phyloP scores from a whole-genome alignment of 345 rosid species.

The Boechera divaricarpa region DNA sequence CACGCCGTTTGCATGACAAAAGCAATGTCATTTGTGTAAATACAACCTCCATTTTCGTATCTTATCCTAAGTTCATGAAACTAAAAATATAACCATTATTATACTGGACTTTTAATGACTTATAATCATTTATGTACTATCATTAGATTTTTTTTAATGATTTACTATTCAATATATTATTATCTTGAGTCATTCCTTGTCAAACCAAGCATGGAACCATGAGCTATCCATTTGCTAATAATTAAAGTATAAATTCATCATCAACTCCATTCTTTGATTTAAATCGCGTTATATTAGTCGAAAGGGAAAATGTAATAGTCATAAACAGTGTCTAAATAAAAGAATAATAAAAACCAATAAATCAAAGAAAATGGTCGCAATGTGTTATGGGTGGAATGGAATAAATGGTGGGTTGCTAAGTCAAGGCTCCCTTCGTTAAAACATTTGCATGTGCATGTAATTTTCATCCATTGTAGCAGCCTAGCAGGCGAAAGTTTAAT shows the following conservation, averaged over 20 bases:
- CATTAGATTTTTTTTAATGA: neutral
- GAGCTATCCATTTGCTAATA: constrained; percentile 5
- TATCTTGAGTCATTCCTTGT: neutral
- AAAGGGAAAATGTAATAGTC: constrained; percentile 5
- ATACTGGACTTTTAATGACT: neutral
- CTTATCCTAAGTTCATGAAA: constrained; percentile 5
- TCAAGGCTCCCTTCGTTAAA: constrained; percentile 14
- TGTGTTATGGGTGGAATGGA: neutral
- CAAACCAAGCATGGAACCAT: constrained; percentile 19
- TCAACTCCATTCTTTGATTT: neutral
- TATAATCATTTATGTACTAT: no score
- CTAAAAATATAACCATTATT: neutral
- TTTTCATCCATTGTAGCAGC: constrained; percentile 6
- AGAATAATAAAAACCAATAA: neutral
- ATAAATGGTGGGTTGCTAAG: constrained; percentile 30
- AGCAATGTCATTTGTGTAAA: constrained; percentile 21
- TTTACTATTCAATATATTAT: neutral
- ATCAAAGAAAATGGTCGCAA: neutral
- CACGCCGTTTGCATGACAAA: constrained; percentile 46
- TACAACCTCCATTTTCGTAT: constrained; percentile 18
- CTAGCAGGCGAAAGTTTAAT: neutral
- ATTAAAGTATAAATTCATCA: neutral
- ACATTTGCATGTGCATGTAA: constrained; percentile 43
- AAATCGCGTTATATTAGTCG: neutral
- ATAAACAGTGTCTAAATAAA: neutral